phyloP scores from a whole-genome alignment of 2,329 filamentous ascomycete genomes.

The Elsinoe australis region DNA sequence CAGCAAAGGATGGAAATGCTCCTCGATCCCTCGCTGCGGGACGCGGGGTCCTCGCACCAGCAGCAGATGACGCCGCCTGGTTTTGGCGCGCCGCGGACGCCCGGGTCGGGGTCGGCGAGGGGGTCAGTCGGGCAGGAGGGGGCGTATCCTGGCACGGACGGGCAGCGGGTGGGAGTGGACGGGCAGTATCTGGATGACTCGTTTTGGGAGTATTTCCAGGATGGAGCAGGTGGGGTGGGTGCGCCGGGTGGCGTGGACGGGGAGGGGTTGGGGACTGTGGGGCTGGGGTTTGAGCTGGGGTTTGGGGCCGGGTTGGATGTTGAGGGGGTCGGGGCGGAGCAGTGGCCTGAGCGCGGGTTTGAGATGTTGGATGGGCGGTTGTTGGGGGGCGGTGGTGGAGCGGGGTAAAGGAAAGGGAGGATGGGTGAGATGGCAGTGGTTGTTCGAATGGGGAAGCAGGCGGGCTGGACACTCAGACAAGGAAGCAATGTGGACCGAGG shows the following conservation, averaged over 20 bases:
- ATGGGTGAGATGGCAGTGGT: no score
- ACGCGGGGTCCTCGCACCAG: neutral
- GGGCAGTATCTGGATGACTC: slow-evolving; percentile 39
- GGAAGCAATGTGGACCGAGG: no score
- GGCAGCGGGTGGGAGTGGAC: neutral
- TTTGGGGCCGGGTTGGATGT: slow-evolving; percentile 37
- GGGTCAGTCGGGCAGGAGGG: no score
- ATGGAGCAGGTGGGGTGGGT: slow-evolving; percentile 14
- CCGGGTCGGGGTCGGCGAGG: neutral
- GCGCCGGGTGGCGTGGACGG: slow-evolving; percentile 28
- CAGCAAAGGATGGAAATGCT: neutral
- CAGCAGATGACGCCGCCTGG: neutral
- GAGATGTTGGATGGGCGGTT: slow-evolving; percentile 63
- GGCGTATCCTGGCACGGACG: no score
- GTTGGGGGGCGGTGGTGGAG: slow-evolving; percentile 47
- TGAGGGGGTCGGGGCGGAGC: slow-evolving; percentile 40
- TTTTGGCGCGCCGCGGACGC: neutral
- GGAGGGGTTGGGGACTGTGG: slow-evolving; percentile 43
- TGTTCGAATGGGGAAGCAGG: no score
- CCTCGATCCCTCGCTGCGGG: neutral
- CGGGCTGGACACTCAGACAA: no score
- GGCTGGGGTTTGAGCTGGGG: slow-evolving; percentile 53
- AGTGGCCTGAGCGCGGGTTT: slow-evolving; percentile 45
- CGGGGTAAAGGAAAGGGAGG: slow-evolving; percentile 21
- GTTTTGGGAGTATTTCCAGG: slow-evolving; percentile 47